Evolutionary conservation across 768 basidiomycete species (phyloP), one percentile per base, ranked within the genome.

Genomic region (Auricularia sp.): DNA sequence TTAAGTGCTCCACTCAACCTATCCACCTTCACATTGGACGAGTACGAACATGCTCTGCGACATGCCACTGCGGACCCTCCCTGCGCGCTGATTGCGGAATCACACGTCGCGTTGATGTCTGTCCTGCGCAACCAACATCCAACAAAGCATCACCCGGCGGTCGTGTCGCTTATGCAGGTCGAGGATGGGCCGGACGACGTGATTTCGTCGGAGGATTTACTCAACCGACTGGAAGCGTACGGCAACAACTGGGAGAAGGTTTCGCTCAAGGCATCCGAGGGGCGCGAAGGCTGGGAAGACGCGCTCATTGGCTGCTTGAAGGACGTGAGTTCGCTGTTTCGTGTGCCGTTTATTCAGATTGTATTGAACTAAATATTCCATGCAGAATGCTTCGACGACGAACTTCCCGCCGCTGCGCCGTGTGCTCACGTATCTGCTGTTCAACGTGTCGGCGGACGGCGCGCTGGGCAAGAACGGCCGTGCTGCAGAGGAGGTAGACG

Each of bases 1-100:
- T 37, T 51, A 67, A 97, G 96, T 4, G 87, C 89, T 81, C 89
- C 95, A 1, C 80, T 98, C 16, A 87, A 90, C 67, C 76, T 99
- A 18, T 95, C 95, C 13, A 79, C 87, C 13, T 91, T 98, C 73
- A 88, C 94, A 0, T 79, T 99, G 70, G 97, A 99, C 74, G 96
- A 98, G 71, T 91, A 89, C 73, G 94, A 94, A 71, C 83, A 86
- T 65, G 89, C 94, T 0, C 78, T 98, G 36, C 87, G 88, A 61
- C 96, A 98, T 75, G 80, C 83, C 36, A 75, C 80, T 61, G 66
- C 76, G 61, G 90, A 96, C 63, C 80, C 85, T 3, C 82, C 87
- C 2, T 95, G 93, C 70, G 70, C 81, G 18, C 79, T 99, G 56
- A 82, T 98, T 54, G 85, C 85, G 62, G 97, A 99, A 76, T 82